A percentile compares a stretch with the other conserved stretches of the same genome.
Evolutionary conservation across 2,329 filamentous ascomycete genomes (phyloP).

Genomic region (Fusarium protoensiforme): DNA sequence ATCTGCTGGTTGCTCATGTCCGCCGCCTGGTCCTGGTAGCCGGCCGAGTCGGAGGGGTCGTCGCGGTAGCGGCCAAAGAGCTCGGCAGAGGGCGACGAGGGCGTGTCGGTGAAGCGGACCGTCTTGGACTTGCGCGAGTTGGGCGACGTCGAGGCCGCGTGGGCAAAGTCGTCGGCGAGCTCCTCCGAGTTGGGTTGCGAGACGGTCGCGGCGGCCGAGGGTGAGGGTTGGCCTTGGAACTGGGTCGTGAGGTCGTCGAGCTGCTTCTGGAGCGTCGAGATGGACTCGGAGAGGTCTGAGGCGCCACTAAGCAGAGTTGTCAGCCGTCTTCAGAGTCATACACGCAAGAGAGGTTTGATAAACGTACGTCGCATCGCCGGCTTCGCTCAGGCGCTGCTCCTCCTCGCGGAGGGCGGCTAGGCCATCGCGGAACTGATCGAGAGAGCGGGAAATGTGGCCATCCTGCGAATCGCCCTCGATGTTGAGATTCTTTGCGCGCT

Average conservation of each 20-base stretch:
- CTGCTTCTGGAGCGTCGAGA: slow-evolving; percentile 77
- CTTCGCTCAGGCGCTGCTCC: slow-evolving; percentile 70
- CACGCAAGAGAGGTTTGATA: neutral
- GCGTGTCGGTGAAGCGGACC: slow-evolving; percentile 86
- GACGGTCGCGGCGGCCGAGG: slow-evolving; percentile 61
- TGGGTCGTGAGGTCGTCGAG: slow-evolving; percentile 81
- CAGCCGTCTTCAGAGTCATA: neutral
- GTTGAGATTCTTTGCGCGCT: slow-evolving; percentile 84
- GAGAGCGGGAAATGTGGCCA: slow-evolving; percentile 86
- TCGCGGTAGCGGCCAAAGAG: slow-evolving; percentile 74
- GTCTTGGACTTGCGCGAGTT: slow-evolving; percentile 67
- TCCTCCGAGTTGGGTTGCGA: slow-evolving; percentile 72
- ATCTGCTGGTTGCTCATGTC: slow-evolving; percentile 84
- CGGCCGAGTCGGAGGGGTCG: slow-evolving; percentile 67
- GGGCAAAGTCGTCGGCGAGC: slow-evolving; percentile 71
- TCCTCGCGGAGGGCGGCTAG: slow-evolving; percentile 76
- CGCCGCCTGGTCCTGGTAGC: slow-evolving; percentile 69
- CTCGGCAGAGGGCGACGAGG: slow-evolving; percentile 53
- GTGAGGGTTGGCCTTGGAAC: slow-evolving; percentile 75
- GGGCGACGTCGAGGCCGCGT: slow-evolving; percentile 61
- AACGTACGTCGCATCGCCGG: slow-evolving; percentile 71
- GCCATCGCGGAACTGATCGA: slow-evolving; percentile 87
- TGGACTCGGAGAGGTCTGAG: slow-evolving; percentile 68
- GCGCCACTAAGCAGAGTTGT: slow-evolving; percentile 53
- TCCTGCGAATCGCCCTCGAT: slow-evolving; percentile 85